phyloP scores from a whole-genome alignment of 2,329 filamentous ascomycete species.

The Lecanicillium sp. region DNA sequence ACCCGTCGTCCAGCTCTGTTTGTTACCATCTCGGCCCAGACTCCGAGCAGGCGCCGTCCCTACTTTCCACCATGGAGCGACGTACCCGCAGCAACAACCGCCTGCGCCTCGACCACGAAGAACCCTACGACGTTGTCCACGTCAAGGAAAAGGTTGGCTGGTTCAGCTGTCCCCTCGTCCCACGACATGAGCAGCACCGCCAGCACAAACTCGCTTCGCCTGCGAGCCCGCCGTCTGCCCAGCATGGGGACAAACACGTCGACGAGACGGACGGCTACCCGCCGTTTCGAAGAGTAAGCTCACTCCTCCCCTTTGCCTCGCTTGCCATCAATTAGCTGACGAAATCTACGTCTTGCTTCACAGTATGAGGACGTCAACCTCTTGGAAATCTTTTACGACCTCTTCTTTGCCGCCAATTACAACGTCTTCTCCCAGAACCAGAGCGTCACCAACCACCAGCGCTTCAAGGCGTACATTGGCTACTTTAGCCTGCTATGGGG shows the following conservation, averaged over 20 bases:
- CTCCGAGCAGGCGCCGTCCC: no score
- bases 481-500: slow-evolving; percentile 53
- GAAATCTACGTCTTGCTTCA: no score
- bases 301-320: not conserved
- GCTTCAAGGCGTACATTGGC: slow-evolving; percentile 27
- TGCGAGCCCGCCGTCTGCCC: no score
- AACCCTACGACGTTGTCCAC: slow-evolving; percentile 3
- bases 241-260: not conserved
- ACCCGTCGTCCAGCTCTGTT: no score
- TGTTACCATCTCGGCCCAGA: no score
- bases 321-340: no score
- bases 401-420: slow-evolving; percentile 49
- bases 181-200: no score
- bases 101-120: slow-evolving; percentile 2
- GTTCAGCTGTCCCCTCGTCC: slow-evolving; percentile 6
- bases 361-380: slow-evolving; percentile 25
- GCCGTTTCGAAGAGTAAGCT: slow-evolving; percentile 4
- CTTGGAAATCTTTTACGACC: slow-evolving; percentile 30
- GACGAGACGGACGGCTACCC: slow-evolving; percentile 2
- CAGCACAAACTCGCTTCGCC: no score
- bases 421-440: slow-evolving; percentile 43
- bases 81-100: no score
- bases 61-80: no score
- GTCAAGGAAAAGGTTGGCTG: slow-evolving; percentile 2
- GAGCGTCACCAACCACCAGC: slow-evolving; percentile 21